A percentile compares a stretch with the other conserved stretches of the same genome.
Conservation (phyloP, 805 yeast species). For the Candida rishiriensis region DNA sequence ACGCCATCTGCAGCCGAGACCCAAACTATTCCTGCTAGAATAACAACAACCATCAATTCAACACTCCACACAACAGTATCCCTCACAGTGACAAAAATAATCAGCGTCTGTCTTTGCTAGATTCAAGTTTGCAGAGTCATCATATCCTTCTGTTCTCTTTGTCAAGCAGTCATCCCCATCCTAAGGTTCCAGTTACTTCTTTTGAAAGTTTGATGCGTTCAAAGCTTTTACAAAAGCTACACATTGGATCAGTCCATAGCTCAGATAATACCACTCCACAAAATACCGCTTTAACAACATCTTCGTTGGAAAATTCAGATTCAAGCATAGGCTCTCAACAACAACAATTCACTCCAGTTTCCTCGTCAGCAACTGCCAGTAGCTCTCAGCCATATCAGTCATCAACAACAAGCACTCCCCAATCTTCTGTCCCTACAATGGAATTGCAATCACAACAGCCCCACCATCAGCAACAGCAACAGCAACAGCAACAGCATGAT, state of each 20-base stretch:
- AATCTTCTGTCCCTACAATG: too few relatives aligned
- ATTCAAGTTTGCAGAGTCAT: background rate
- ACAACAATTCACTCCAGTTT: background rate
- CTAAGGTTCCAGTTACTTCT: too few relatives aligned
- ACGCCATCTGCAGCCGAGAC: too few relatives aligned
- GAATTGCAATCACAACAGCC: background rate
- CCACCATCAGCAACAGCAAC: slow-evolving; percentile 4
- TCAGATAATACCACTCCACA: slow-evolving; percentile 6
- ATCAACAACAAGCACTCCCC: too few relatives aligned
- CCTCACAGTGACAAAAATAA: background rate
- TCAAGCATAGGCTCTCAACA: background rate
- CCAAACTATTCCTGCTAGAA: background rate
- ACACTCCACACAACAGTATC: too few relatives aligned
- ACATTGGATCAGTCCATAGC: slow-evolving; percentile 19
- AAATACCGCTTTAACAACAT: background rate
- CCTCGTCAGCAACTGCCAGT: too few relatives aligned
- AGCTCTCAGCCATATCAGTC: too few relatives aligned
- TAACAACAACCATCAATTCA: background rate
- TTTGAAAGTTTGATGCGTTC: slow-evolving; percentile 19
- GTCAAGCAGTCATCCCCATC: background rate
- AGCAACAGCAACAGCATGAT: slow-evolving; percentile 7
- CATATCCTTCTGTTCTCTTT: background rate
- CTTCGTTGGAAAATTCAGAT: background rate
- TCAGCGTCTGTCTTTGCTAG: background rate
- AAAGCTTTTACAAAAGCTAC: slow-evolving; percentile 21